Percentiles rank a stretch among this genome's conserved stretches.
Evolutionary conservation across 2,329 filamentous ascomycete species (phyloP).

Genomic region (Huntiella bhutanensis): DNA sequence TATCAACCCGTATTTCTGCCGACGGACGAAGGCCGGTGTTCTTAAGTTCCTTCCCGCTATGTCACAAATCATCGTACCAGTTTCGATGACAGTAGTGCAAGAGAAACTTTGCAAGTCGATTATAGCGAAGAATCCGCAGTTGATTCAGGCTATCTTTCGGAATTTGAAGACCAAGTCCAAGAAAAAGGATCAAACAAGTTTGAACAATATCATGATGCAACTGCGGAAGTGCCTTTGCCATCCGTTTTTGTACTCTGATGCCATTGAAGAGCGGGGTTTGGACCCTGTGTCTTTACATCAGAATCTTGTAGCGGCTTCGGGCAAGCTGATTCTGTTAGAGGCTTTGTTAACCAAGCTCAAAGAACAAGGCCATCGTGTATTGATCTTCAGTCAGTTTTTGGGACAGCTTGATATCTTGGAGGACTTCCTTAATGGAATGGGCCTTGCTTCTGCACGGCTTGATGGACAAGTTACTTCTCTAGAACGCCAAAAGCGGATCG

Average conservation of each 20-base stretch:
- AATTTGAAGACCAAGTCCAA: slow-evolving; percentile 44
- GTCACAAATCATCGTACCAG: slow-evolving; percentile 83
- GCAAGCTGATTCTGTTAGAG: slow-evolving; percentile 70
- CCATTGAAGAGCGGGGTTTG: slow-evolving; percentile 66
- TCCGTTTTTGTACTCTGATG: slow-evolving; percentile 80
- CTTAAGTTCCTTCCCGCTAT: slow-evolving; percentile 83
- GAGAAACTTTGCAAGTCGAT: slow-evolving; percentile 92
- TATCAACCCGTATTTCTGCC: slow-evolving; percentile 53
- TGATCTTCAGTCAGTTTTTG: slow-evolving; percentile 93
- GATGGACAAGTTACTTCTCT: slow-evolving; percentile 68
- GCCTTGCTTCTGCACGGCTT: slow-evolving; percentile 56
- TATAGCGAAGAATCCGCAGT: slow-evolving; percentile 69
- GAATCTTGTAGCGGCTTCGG: slow-evolving; percentile 78
- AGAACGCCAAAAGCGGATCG: slow-evolving; percentile 86
- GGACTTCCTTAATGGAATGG: slow-evolving; percentile 68
- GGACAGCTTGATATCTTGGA: slow-evolving; percentile 77
- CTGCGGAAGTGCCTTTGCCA: slow-evolving; percentile 88
- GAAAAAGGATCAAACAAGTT: slow-evolving; percentile 45
- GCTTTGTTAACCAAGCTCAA: slow-evolving; percentile 74
- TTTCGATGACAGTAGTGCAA: slow-evolving; percentile 88
- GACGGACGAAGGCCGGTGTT: slow-evolving; percentile 75
- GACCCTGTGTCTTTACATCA: slow-evolving; percentile 44
- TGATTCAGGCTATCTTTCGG: slow-evolving; percentile 74
- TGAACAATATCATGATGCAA: slow-evolving; percentile 93
- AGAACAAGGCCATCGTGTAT: slow-evolving; percentile 68